Evolutionary conservation across 2,329 filamentous ascomycete genomes (phyloP), one percentile per base, ranked within the genome.

Genomic region (Fusarium tricinctum): DNA sequence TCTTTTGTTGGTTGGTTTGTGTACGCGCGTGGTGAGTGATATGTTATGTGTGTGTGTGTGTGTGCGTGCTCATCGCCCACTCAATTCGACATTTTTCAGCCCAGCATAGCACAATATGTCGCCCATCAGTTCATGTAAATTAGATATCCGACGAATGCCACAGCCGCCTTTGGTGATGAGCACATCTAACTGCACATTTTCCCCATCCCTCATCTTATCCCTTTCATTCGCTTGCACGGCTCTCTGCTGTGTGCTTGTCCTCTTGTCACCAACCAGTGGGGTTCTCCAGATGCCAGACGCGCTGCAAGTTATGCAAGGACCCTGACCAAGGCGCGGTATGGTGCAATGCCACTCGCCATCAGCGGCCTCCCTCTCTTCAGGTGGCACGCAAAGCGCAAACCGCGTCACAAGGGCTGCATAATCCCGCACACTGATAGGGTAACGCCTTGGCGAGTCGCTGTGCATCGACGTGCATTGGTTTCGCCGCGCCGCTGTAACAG

Each of bases 331-430:
- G 68, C 70, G 69, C 71, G 63, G 66, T 40, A 66, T 57, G 52
- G 57, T 61, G 66, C 54, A 62, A 58, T 73, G 58, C 62, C 65
- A 74, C 70, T 74, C 66, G 60, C 53, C 58, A 64, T 59, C 46
- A 65, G 66, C 58, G 59, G 63, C 64, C 66, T 64, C 70, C 63
- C 54, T 65, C 52, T 63, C 51, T 53, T 30, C 40, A 70, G 69
- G 68, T 75, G 74, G 73, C 74, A 76, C 74, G 73, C 73, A 75
- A 72, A 71, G 71, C 67, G 39, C 58, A 70, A 68, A 50, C 58
- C 54, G 72, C 72, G 71, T 78, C 76, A 78, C 76, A 77, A 75
- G 73, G 68, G 71, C 70, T 78, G 77, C 77, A 79, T 73, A 78
- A 76, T 72, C 63, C 68, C 73, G 75, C 66, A 38, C 66, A 69